Conservation (phyloP, 2,329 filamentous ascomycete genomes). For the Aspergillus aculeatinus region DNA sequence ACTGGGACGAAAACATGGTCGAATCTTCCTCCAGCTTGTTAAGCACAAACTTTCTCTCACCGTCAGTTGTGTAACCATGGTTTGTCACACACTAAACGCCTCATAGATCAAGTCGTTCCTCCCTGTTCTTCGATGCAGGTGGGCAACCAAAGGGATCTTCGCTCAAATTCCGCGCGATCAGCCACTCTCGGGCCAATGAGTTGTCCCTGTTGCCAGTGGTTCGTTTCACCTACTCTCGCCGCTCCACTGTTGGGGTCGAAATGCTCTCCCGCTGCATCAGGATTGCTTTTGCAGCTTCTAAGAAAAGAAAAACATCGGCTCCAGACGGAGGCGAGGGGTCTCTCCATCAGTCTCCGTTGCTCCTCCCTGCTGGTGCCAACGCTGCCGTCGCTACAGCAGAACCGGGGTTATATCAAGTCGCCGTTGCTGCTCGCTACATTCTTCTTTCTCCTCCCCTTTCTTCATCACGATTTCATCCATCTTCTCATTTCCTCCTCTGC, state of each 20-base stretch:
- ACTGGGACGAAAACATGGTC: not conserved
- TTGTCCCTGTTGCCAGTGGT: not conserved
- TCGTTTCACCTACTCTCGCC: conserved; percentile 2
- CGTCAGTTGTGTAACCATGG: not conserved
- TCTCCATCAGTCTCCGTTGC: not conserved
- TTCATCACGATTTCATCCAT: not conserved
- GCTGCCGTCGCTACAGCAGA: not conserved
- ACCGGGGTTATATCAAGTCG: conserved; percentile 11
- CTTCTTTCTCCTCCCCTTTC: not conserved
- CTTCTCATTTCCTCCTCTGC: not conserved
- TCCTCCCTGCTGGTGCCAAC: not conserved
- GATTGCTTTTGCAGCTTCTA: not conserved
- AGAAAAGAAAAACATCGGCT: not conserved
- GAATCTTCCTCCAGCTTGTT: not conserved
- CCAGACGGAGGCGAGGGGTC: not conserved
- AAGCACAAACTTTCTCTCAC: not conserved
- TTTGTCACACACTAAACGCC: not conserved
- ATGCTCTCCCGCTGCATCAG: not conserved
- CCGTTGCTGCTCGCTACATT: conserved; percentile 5
- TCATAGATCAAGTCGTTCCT: no score
- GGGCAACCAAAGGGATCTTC: conserved; percentile 1
- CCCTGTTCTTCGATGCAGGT: not conserved
- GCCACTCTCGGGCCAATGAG: not conserved
- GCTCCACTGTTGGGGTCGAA: conserved; percentile 9
- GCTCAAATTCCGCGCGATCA: conserved; percentile 1